These are phyloP conservation scores for Picea abies DNA, from an alignment of 83 land plant genomes.

Conservation along the genomic window DNA sequence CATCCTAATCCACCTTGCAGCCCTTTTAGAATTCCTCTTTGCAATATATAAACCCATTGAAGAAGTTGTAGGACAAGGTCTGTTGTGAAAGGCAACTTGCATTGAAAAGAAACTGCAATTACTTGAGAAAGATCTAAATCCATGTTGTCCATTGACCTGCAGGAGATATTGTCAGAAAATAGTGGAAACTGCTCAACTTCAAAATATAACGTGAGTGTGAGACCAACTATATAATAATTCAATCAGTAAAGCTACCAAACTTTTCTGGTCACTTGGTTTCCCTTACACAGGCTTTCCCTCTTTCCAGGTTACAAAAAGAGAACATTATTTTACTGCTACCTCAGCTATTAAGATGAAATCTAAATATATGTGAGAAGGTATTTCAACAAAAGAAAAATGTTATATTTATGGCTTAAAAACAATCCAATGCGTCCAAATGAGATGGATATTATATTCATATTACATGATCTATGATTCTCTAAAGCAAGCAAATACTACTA, in stretches of 20 bases:
- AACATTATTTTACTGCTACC: background rate
- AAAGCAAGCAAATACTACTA: too few relatives aligned
- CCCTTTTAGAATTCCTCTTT: background rate
- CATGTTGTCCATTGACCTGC: conserved; percentile 1
- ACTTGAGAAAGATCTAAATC: conserved; percentile 1
- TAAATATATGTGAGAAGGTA: background rate
- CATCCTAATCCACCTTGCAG: background rate
- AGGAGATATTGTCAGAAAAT: conserved; percentile 12
- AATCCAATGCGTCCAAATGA: too few relatives aligned
- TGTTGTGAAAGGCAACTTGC: conserved; percentile 5
- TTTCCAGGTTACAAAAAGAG: background rate
- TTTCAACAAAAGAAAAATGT: background rate
- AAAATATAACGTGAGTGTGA: background rate
- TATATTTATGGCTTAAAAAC: too few relatives aligned
- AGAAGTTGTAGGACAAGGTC: background rate
- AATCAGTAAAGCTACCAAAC: background rate
- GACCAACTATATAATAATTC: background rate
- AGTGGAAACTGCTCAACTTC: background rate
- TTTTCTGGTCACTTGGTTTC: background rate
- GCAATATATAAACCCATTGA: background rate
- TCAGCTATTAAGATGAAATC: background rate
- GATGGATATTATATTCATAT: too few relatives aligned
- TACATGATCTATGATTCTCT: too few relatives aligned
- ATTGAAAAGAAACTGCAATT: background rate
- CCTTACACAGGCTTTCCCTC: background rate